Percentiles rank a stretch among this genome's conserved stretches.
Conservation (phyloP, 2,329 filamentous ascomycete genomes). For the Curvularia lunata region DNA sequence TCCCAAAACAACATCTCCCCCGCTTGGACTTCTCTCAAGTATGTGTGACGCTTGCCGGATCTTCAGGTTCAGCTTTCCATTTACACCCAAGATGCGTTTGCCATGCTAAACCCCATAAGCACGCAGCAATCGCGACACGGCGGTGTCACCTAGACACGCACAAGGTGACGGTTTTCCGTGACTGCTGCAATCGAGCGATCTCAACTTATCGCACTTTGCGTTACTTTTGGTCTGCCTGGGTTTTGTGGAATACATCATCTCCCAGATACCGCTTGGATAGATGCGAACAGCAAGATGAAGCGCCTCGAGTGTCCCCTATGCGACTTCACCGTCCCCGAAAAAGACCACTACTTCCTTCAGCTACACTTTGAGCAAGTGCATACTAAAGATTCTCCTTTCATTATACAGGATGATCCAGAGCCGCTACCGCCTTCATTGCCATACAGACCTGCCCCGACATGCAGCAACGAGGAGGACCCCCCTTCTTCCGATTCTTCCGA, state of each 20-base stretch:
- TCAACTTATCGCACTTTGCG: not conserved
- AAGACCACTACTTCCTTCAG: slow-evolving; percentile 44
- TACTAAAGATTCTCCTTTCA: slow-evolving; percentile 48
- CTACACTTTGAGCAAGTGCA: slow-evolving; percentile 52
- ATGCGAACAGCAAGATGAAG: slow-evolving; percentile 27
- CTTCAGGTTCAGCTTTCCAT: slow-evolving; percentile 11
- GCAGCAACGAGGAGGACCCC: slow-evolving; percentile 26
- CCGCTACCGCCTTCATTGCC: slow-evolving; percentile 33
- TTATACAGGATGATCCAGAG: slow-evolving; percentile 40
- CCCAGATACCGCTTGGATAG: slow-evolving; percentile 5
- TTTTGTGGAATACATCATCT: slow-evolving; percentile 6
- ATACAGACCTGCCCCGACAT: slow-evolving; percentile 26
- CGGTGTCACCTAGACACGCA: slow-evolving; percentile 10
- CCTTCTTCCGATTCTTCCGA: slow-evolving; percentile 43
- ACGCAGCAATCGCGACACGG: slow-evolving; percentile 14
- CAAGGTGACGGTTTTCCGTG: slow-evolving; percentile 18
- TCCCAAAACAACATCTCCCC: slow-evolving; percentile 1
- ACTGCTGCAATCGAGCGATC: not conserved
- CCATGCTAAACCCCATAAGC: slow-evolving; percentile 28
- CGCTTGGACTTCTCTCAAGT: slow-evolving; percentile 6
- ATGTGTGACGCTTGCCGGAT: slow-evolving; percentile 24
- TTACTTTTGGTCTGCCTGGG: not conserved
- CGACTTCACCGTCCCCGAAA: slow-evolving; percentile 35
- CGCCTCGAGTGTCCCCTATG: slow-evolving; percentile 47
- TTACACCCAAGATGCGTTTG: slow-evolving; percentile 11